These are phyloP conservation scores for Ophiosphaerella herpotricha DNA, from an alignment of 2,329 filamentous ascomycete genomes.

Conservation along the genomic window DNA sequence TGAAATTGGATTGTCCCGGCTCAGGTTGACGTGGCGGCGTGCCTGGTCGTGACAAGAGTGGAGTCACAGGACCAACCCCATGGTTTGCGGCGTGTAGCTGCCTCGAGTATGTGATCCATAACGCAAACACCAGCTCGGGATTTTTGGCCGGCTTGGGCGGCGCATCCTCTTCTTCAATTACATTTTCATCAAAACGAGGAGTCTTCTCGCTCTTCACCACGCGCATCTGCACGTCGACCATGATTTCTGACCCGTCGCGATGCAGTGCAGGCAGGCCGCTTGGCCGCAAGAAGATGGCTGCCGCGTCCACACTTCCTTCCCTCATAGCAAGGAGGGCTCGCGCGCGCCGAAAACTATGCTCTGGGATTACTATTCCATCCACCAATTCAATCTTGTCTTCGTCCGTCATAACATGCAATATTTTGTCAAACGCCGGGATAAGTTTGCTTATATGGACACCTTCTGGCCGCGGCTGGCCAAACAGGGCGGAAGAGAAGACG, in stretches of 20 bases:
- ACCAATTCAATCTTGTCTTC: conserved; percentile 82
- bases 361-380: conserved; percentile 95
- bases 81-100: conserved; percentile 80
- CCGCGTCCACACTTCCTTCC: conserved; percentile 76
- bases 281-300: conserved; percentile 78
- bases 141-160: conserved; percentile 53
- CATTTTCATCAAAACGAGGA: conserved; percentile 59
- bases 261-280: conserved; percentile 85
- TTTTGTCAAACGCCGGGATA: conserved; percentile 84
- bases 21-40: conserved; percentile 80
- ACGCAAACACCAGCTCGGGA: conserved; percentile 81
- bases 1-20: conserved; percentile 66
- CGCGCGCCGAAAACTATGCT: conserved; percentile 92
- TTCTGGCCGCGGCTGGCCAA: conserved; percentile 84
- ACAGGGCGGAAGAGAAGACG: conserved; percentile 89
- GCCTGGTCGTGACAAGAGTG: conserved; percentile 64
- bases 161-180: conserved; percentile 63
- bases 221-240: conserved; percentile 94
- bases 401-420: conserved; percentile 79
- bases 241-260: conserved; percentile 87
- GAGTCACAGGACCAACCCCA: conserved; percentile 65
- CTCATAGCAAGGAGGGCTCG: conserved; percentile 81
- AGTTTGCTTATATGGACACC: conserved; percentile 78
- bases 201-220: conserved; percentile 83
- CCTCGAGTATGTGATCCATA: conserved; percentile 97